Evolutionary conservation across 768 basidiomycete genomes (phyloP).

Genomic region (Boletus rufocinnamomeus): DNA sequence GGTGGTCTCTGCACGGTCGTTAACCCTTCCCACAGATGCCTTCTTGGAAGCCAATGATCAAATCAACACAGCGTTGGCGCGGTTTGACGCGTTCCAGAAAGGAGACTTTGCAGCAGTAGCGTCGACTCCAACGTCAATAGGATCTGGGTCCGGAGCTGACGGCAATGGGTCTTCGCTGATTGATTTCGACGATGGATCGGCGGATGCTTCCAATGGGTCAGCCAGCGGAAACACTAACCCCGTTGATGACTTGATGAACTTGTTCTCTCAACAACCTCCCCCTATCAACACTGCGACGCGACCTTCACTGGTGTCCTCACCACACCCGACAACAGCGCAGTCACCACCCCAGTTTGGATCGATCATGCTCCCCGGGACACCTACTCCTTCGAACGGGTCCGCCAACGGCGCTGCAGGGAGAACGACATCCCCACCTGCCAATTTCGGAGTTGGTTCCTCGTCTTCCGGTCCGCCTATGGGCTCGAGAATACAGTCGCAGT

Average conservation of each 20-base stretch:
- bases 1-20: not conserved
- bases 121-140: conserved; percentile 65
- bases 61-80: conserved; percentile 87
- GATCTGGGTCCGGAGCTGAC: conserved; percentile 29
- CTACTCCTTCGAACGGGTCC: conserved; percentile 26
- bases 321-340: conserved; percentile 16
- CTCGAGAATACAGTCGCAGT: conserved; percentile 8
- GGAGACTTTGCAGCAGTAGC: conserved; percentile 81
- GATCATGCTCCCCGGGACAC: conserved; percentile 48
- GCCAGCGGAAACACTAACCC: conserved; percentile 28
- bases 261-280: conserved; percentile 47
- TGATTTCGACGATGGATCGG: conserved; percentile 66
- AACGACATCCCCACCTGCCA: conserved; percentile 17
- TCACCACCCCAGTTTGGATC: conserved; percentile 37
- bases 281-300: conserved; percentile 32
- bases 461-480: conserved; percentile 3
- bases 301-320: conserved; percentile 23
- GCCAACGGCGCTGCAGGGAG: conserved; percentile 14
- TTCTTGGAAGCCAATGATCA: conserved; percentile 97
- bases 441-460: conserved; percentile 6
- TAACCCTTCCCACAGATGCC: conserved; percentile 57
- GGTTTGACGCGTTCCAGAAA: conserved; percentile 91
- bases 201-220: conserved; percentile 13
- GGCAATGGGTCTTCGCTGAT: conserved; percentile 57
- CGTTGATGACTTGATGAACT: conserved; percentile 59